These are phyloP conservation scores for Aegilops bicornis DNA, from an alignment of 176 grass and related monocot species.

Conservation along the genomic window DNA sequence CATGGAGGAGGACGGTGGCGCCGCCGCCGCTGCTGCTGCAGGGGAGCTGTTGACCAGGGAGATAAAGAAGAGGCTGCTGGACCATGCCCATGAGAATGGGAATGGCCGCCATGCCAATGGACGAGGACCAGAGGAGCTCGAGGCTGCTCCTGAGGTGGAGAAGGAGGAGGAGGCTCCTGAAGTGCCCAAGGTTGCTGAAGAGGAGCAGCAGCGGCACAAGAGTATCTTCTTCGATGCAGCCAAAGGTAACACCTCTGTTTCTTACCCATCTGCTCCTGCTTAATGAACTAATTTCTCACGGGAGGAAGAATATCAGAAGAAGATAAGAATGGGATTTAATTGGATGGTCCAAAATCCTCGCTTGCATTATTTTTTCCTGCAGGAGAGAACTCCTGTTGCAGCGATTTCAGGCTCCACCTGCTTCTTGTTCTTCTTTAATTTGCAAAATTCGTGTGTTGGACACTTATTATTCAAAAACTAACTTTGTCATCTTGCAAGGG, in stretches of 20 bases:
- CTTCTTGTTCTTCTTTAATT: too few species aligned
- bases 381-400: not conserved
- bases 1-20: too few species aligned
- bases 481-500: not conserved
- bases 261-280: too few species aligned
- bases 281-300: too few species aligned
- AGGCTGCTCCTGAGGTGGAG: not conserved
- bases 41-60: slow-evolving; percentile 38
- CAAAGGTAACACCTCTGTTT: slow-evolving; percentile 35
- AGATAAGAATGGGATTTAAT: not conserved
- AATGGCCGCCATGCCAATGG: not conserved
- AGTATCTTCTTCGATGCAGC: slow-evolving; percentile 46
- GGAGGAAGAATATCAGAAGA: too few species aligned
- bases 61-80: slow-evolving; percentile 27
- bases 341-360: too few species aligned
- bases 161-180: not conserved
- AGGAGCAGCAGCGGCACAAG: slow-evolving; percentile 6
- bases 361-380: not conserved
- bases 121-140: not conserved
- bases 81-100: not conserved
- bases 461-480: too few species aligned
- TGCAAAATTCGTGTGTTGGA: too few species aligned
- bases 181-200: not conserved
- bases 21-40: not conserved
- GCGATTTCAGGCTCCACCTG: not conserved